These are phyloP conservation scores for Populus deltoides DNA, from an alignment of 345 rosid species.

Conservation along the genomic window DNA sequence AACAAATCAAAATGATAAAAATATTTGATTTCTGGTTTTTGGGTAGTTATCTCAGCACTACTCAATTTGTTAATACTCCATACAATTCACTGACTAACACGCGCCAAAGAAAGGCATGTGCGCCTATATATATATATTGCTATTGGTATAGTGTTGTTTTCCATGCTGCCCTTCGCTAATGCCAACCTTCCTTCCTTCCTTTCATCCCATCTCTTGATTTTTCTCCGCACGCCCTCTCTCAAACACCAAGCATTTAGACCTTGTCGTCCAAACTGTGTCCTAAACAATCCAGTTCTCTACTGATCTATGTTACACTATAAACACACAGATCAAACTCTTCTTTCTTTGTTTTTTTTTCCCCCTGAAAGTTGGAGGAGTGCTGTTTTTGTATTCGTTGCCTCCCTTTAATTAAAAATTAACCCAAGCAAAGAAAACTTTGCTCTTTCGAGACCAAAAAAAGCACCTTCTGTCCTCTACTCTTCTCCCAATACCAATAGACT, in stretches of 20 bases:
- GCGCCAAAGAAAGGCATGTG: no score
- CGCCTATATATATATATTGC: not conserved
- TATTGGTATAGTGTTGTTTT: conserved; percentile 11
- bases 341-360: no score
- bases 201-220: not conserved
- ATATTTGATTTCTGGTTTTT: not conserved
- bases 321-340: no score
- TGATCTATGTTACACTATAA: no score
- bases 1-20: not conserved
- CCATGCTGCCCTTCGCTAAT: not conserved
- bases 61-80: not conserved
- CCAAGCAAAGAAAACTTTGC: no score
- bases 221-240: not conserved
- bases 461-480: not conserved
- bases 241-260: not conserved
- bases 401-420: no score
- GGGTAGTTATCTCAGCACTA: not conserved
- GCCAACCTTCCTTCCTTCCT: not conserved
- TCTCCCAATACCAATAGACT: not conserved
- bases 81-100: no score
- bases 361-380: no score
- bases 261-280: not conserved
- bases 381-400: no score
- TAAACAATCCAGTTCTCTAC: not conserved
- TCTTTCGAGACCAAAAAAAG: not conserved